Conservation (phyloP, 352 stramenopile genomes). For the Phytophthora pluvialis region DNA sequence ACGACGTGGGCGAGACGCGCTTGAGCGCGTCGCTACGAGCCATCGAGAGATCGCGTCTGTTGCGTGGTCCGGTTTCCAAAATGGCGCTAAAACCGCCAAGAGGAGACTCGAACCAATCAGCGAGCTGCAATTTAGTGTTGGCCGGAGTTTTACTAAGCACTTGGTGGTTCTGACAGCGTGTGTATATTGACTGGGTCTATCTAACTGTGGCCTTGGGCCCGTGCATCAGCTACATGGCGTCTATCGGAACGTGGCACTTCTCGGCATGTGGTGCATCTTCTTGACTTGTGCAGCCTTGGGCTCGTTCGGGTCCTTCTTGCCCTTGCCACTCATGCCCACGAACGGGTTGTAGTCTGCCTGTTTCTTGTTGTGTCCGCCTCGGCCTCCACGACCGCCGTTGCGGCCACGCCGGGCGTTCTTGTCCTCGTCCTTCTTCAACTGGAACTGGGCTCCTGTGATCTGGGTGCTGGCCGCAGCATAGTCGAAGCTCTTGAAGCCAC, state of each 20-base stretch:
- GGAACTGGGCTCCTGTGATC: slow-evolving; percentile 52
- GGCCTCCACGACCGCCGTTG: slow-evolving; percentile 16
- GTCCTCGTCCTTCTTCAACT: slow-evolving; percentile 49
- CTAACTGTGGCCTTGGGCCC: slow-evolving; percentile 9
- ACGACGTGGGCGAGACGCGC: slow-evolving; percentile 26
- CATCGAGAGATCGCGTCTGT: slow-evolving; percentile 32
- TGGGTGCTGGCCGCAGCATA: slow-evolving; percentile 57
- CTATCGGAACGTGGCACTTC: slow-evolving; percentile 87
- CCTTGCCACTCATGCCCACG: slow-evolving; percentile 57
- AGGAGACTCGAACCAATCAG: slow-evolving; percentile 19
- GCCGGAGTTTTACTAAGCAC: background rate
- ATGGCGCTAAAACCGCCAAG: slow-evolving; percentile 26
- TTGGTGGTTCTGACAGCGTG: slow-evolving; percentile 10
- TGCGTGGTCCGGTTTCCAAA: slow-evolving; percentile 28
- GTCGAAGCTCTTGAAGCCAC: slow-evolving; percentile 54
- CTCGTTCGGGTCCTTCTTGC: slow-evolving; percentile 33
- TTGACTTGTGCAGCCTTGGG: slow-evolving; percentile 55
- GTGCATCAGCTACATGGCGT: slow-evolving; percentile 5
- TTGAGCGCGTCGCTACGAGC: slow-evolving; percentile 29
- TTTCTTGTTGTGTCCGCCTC: slow-evolving; percentile 46
- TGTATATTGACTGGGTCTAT: slow-evolving; percentile 22
- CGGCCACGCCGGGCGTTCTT: slow-evolving; percentile 12
- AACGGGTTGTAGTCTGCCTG: slow-evolving; percentile 80
- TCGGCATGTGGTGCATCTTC: slow-evolving; percentile 85
- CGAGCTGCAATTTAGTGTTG: background rate